Evolutionary conservation across 257 asterid genomes (phyloP), one percentile per base, ranked within the genome.

Genomic region (Scutellaria baicalensis): DNA sequence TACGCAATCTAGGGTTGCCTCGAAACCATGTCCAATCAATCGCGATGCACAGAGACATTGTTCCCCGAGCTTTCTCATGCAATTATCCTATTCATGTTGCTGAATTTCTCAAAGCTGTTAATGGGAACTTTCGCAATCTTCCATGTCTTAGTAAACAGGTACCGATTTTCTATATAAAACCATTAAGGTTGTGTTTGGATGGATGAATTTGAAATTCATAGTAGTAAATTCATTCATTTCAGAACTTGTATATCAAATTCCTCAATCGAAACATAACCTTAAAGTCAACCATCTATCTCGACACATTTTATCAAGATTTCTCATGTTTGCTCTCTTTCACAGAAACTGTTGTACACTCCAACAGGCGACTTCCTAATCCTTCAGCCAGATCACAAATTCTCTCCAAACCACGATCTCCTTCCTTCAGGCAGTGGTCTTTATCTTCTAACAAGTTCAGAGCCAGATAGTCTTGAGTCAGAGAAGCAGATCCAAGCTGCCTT

Each of bases 31-130:
- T 94, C 64, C 89, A 77, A 54, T 87, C 95, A 8, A 84, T 94
- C 67, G 69, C 91, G 14, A 81, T 94, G 97, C 99, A 94, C 44
- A 83, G 99, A 20, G 99, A 94, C 82, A 94, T 94, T 44, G 98
- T 91, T 2, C 98, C 98, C 9, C 84, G 99, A 20, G 99, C 97
- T 52, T 94, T 91, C 84, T 94, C 98, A 52, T 94, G 99, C 85
- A 76, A 77, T 66, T 91, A 94, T 40, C 99, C 99, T 18, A 81
- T 56, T 76, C 98, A 94, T n/a, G 89, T 94, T 8, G 96, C 96
- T 27, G 89, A 89, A 58, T 81, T 91, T 70, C 96, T 94, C 10
- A 94, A 91, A 78, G 98, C 97, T 17, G 86, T 94, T 6, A 91
- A 94, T 23, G 85, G 84, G 49, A 94, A 83, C 74, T 94, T 91